Conservation (phyloP, 306 rosid genomes). For the Prunus mira region DNA sequence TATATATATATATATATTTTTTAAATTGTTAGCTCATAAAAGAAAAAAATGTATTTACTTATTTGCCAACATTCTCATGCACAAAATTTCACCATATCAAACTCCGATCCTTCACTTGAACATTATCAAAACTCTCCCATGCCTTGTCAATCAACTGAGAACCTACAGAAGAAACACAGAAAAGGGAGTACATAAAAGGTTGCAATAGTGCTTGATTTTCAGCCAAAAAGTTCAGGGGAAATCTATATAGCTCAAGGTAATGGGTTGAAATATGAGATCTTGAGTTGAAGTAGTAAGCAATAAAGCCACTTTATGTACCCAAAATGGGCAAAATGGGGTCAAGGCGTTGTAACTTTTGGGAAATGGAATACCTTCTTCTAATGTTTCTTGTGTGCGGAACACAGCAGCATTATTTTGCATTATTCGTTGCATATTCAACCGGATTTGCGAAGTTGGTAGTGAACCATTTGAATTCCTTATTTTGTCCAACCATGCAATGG, state of each 20-base stretch:
- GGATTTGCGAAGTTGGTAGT: constrained; percentile 67
- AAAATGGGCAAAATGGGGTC: neutral
- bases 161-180: constrained; percentile 40
- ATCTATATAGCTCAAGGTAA: neutral
- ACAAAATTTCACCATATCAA: constrained; percentile 61
- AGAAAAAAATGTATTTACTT: neutral
- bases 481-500: constrained; percentile 95
- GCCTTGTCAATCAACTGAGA: constrained; percentile 66
- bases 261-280: neutral
- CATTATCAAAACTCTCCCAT: constrained; percentile 74
- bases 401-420: constrained; percentile 99
- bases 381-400: constrained; percentile 91
- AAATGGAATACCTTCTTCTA: constrained; percentile 69
- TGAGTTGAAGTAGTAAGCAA: constrained; percentile 1
- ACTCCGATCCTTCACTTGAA: constrained; percentile 61
- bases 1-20: no score
- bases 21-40: neutral
- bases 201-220: neutral
- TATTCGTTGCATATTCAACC: constrained; percentile 91
- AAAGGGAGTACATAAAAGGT: neutral
- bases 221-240: neutral
- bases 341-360: neutral
- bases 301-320: neutral
- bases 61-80: neutral
- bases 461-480: constrained; percentile 88